Percentiles rank a stretch among this genome's conserved stretches.
Evolutionary conservation across 495 filamentous ascomycete species (phyloP).

Genomic region (Penicillium lagena): DNA sequence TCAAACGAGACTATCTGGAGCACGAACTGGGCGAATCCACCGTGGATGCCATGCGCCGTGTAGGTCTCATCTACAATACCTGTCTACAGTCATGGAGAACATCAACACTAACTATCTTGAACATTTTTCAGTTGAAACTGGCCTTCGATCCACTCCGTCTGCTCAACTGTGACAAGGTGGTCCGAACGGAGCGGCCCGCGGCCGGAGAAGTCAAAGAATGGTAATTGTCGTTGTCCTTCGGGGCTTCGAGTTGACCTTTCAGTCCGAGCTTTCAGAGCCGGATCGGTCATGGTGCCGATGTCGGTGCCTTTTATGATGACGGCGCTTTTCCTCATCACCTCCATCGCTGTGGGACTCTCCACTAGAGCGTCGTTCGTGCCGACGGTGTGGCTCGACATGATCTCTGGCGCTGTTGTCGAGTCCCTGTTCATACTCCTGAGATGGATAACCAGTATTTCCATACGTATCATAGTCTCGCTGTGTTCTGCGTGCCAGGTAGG

Average conservation of each 20-base stretch:
- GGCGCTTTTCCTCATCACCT: slow-evolving; percentile 9
- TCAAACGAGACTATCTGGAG: slow-evolving; percentile 54
- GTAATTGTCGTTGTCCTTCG: slow-evolving; percentile 11
- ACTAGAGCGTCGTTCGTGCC: slow-evolving; percentile 7
- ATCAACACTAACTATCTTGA: slow-evolving; percentile 5
- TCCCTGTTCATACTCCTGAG: slow-evolving; percentile 13
- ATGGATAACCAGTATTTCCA: slow-evolving; percentile 6
- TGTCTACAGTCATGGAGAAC: background rate
- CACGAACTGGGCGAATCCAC: slow-evolving; percentile 50
- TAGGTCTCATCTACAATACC: slow-evolving; percentile 24
- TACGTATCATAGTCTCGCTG: slow-evolving; percentile 15
- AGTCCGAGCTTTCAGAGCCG: slow-evolving; percentile 15
- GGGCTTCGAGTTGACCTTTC: background rate
- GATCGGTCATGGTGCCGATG: slow-evolving; percentile 29
- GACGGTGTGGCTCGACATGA: slow-evolving; percentile 2
- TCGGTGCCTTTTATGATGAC: slow-evolving; percentile 26
- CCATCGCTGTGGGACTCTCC: slow-evolving; percentile 7
- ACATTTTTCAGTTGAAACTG: slow-evolving; percentile 48
- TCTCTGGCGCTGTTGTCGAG: slow-evolving; percentile 4
- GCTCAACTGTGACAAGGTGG: slow-evolving; percentile 63
- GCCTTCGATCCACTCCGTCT: slow-evolving; percentile 60
- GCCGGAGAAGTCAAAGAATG: slow-evolving; percentile 36
- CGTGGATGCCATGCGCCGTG: slow-evolving; percentile 58
- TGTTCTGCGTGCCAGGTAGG: slow-evolving; percentile 11
- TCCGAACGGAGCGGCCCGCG: slow-evolving; percentile 38